These are phyloP conservation scores for Zygosaccharomyces sapae DNA, from an alignment of 1,139 yeast species.

Conservation along the genomic window DNA sequence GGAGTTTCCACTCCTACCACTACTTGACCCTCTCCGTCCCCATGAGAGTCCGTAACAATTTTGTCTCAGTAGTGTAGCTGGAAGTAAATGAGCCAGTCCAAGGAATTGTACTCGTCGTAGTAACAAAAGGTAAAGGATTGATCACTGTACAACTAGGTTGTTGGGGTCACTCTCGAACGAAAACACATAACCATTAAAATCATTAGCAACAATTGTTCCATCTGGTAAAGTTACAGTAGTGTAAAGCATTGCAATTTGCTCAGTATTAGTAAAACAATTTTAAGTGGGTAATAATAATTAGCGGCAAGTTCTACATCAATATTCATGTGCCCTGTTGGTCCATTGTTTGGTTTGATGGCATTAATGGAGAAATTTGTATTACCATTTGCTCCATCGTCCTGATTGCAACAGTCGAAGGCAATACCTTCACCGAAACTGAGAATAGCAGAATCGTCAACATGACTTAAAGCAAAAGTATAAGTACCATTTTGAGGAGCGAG, in stretches of 20 bases:
- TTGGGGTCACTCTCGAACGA: slow-evolving; percentile 3
- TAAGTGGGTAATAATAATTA: slow-evolving; percentile 33
- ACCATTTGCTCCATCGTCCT: slow-evolving; percentile 1
- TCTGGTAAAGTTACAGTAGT: slow-evolving; percentile 7
- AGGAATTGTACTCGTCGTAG: slow-evolving; percentile 4
- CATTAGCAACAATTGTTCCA: not conserved
- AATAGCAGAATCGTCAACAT: slow-evolving; percentile 32
- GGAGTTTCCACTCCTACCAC: not conserved
- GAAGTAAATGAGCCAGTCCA: slow-evolving; percentile 16
- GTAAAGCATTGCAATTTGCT: slow-evolving; percentile 1
- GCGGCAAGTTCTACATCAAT: slow-evolving; percentile 7
- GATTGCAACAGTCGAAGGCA: slow-evolving; percentile 34
- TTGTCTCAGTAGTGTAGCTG: slow-evolving; percentile 7
- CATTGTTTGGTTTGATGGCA: slow-evolving; percentile 10
- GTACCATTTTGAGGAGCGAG: slow-evolving; percentile 27
- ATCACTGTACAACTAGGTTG: slow-evolving; percentile 5
- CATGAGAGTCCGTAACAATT: not conserved
- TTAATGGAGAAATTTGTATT: slow-evolving; percentile 10
- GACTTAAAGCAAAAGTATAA: slow-evolving; percentile 23
- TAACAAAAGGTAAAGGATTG: not conserved
- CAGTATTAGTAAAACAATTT: slow-evolving; percentile 19
- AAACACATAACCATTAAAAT: slow-evolving; percentile 6
- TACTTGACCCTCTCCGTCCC: not conserved
- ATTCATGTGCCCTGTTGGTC: not conserved
- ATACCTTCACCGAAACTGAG: slow-evolving; percentile 28